Percentiles rank a stretch among this genome's conserved stretches.
phyloP scores from a whole-genome alignment of 73 alveolate genomes.

The Stentor roeselii region DNA sequence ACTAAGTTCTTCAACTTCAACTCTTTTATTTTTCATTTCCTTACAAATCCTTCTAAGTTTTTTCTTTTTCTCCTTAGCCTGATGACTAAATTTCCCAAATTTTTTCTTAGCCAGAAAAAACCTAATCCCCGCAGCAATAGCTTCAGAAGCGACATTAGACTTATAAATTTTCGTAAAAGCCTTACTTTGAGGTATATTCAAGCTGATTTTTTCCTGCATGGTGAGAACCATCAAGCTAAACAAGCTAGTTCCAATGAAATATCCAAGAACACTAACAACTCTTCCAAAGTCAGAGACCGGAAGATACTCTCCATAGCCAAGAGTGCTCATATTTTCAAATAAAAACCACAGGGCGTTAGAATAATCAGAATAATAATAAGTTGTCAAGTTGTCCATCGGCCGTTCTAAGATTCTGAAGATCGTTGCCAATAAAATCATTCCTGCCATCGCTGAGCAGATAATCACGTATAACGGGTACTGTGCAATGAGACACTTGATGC shows the following conservation, averaged over 20 bases:
- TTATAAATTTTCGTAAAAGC: slow-evolving; percentile 2
- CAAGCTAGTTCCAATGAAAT: slow-evolving; percentile 44
- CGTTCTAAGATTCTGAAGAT: slow-evolving; percentile 1
- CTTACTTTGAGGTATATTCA: not conserved
- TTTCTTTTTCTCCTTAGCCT: not conserved
- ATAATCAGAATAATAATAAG: not conserved
- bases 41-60: not conserved
- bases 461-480: not conserved
- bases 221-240: slow-evolving; percentile 67
- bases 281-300: slow-evolving; percentile 32
- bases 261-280: slow-evolving; percentile 28
- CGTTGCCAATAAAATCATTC: not conserved
- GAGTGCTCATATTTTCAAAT: slow-evolving; percentile 31
- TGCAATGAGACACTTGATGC: not conserved
- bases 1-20: not conserved
- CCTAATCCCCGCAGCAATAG: slow-evolving; percentile 1
- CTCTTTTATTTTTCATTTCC: not conserved
- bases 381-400: slow-evolving; percentile 5
- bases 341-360: slow-evolving; percentile 32
- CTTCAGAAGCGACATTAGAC: not conserved
- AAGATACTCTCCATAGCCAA: slow-evolving; percentile 36
- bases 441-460: not conserved
- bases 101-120: not conserved
- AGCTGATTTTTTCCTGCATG: not conserved
- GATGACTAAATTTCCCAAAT: not conserved